Percentiles rank a stretch among this genome's conserved stretches.
These are phyloP conservation scores for Biscogniauxia marginata DNA, from an alignment of 2,329 filamentous ascomycete genomes.

Conservation along the genomic window DNA sequence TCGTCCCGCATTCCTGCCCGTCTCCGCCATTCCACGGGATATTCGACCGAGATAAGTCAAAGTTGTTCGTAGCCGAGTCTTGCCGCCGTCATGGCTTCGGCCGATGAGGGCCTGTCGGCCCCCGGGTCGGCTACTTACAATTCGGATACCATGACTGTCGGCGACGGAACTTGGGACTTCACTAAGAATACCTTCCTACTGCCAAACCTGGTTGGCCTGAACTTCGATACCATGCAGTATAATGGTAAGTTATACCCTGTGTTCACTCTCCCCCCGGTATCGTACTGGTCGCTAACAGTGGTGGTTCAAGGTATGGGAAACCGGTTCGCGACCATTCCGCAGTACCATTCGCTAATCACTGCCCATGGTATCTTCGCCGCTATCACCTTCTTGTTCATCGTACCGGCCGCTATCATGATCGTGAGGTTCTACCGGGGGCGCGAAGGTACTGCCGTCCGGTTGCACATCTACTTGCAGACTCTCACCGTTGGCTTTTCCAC, in stretches of 20 bases:
- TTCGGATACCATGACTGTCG: conserved; percentile 72
- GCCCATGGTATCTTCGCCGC: conserved; percentile 72
- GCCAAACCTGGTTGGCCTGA: conserved; percentile 72
- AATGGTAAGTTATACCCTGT: conserved; percentile 64
- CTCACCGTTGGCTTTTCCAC: conserved; percentile 66
- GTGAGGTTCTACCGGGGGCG: conserved; percentile 68
- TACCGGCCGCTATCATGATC: conserved; percentile 72
- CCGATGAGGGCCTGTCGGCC: conserved; percentile 60
- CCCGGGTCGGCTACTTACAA: conserved; percentile 72
- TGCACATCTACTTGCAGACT: conserved; percentile 74
- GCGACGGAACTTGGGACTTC: conserved; percentile 82
- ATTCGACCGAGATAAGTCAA: conserved; percentile 4
- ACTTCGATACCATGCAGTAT: conserved; percentile 80
- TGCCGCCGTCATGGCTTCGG: conserved; percentile 59
- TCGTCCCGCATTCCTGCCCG: conserved; percentile 18
- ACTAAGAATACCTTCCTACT: conserved; percentile 74
- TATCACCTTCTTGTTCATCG: conserved; percentile 70
- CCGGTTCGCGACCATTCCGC: conserved; percentile 65
- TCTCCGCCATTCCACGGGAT: conserved; percentile 5
- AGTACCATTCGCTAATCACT: conserved; percentile 69
- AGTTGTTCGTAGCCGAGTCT: conserved; percentile 11
- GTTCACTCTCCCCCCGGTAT: not conserved
- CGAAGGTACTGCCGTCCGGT: conserved; percentile 59
- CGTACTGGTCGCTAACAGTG: not conserved
- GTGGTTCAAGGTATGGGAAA: conserved; percentile 70